These are phyloP conservation scores for Tribonema minus DNA, from an alignment of 108 stramenopile species.

Conservation along the genomic window DNA sequence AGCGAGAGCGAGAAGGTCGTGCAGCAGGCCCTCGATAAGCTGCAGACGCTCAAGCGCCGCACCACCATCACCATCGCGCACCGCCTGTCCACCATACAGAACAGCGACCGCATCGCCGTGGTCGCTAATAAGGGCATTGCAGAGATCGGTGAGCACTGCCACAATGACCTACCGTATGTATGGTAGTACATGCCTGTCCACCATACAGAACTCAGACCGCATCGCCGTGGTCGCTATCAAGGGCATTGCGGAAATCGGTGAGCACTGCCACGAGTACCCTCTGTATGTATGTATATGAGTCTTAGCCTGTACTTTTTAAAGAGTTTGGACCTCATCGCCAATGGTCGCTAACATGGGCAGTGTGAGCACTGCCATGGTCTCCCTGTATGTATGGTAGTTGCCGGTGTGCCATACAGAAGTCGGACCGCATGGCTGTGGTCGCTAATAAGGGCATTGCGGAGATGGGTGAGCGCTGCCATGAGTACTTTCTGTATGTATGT, in stretches of 20 bases:
- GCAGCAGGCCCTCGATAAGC: constrained; percentile 51
- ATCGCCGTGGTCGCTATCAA: constrained; percentile 83
- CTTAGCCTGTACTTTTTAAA: too few relatives aligned
- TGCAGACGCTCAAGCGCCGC: constrained; percentile 30
- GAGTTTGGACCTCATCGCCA: too few relatives aligned
- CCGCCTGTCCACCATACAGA: constrained; percentile 38
- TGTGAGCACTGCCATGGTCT: too few relatives aligned
- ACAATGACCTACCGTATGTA: too few relatives aligned
- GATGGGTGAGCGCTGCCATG: background rate
- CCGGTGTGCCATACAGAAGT: constrained; percentile 19
- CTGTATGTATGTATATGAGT: too few relatives aligned
- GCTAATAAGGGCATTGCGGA: background rate
- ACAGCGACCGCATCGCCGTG: background rate
- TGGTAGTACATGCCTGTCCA: too few relatives aligned
- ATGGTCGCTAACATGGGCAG: too few relatives aligned
- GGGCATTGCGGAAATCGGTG: constrained; percentile 67
- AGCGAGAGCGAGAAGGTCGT: constrained; percentile 50
- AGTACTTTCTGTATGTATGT: too few relatives aligned
- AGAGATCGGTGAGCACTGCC: background rate
- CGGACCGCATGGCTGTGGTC: background rate
- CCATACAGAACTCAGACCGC: constrained; percentile 71
- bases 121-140: background rate
- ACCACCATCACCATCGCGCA: constrained; percentile 54
- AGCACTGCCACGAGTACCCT: too few relatives aligned
- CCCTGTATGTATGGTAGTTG: too few relatives aligned